Conservation (phyloP, 371 early-diverging fungal species). For the Lichtheimia hyalospora region DNA sequence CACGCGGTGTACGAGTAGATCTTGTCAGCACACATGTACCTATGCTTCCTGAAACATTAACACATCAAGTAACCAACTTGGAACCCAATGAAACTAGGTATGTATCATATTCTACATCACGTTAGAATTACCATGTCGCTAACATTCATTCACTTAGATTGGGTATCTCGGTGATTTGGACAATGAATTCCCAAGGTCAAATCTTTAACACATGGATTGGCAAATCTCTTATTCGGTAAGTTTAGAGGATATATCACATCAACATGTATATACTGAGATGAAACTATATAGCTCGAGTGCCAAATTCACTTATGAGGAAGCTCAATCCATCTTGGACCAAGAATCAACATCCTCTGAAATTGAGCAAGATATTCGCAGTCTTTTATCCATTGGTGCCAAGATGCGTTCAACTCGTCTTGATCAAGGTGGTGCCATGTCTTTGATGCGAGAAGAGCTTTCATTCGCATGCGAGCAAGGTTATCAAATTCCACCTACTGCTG, state of each 20-base stretch:
- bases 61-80: conserved; percentile 63
- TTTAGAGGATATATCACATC: background rate
- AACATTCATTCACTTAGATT: conserved; percentile 42
- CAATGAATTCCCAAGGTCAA: conserved; percentile 65
- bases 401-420: conserved; percentile 67
- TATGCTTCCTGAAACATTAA: conserved; percentile 93
- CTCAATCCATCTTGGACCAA: conserved; percentile 75
- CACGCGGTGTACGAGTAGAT: conserved; percentile 93
- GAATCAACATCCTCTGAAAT: conserved; percentile 9
- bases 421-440: conserved; percentile 59
- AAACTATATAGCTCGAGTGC: conserved; percentile 44
- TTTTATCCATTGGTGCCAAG: conserved; percentile 80
- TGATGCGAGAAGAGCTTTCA: conserved; percentile 64
- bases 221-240: conserved; percentile 75
- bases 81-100: conserved; percentile 7
- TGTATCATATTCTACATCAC: no score
- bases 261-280: background rate
- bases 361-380: conserved; percentile 58
- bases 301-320: conserved; percentile 83
- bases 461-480: conserved; percentile 64
- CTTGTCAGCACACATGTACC: conserved; percentile 88
- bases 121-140: no score
- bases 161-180: conserved; percentile 88
- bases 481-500: conserved; percentile 1
- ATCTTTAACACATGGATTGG: conserved; percentile 64